Evolutionary conservation across 495 filamentous ascomycete species (phyloP).

Genomic region (Sporormia fimetaria): DNA sequence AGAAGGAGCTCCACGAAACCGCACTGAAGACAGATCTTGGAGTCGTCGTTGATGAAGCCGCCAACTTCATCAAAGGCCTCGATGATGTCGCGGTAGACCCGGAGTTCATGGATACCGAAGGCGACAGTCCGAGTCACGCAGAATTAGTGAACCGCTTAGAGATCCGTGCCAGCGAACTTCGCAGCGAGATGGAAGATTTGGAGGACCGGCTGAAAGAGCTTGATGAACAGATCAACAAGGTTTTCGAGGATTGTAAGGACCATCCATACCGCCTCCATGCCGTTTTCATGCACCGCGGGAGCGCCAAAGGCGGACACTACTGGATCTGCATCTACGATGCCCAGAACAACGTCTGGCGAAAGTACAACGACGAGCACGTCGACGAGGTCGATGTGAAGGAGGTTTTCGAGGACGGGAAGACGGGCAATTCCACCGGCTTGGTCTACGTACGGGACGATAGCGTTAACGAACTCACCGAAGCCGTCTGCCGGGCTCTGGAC

Average conservation of each 20-base stretch:
- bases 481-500: slow-evolving; percentile 41
- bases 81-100: slow-evolving; percentile 6
- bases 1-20: slow-evolving; percentile 34
- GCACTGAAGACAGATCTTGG: slow-evolving; percentile 15
- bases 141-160: slow-evolving; percentile 8
- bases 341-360: slow-evolving; percentile 66
- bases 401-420: slow-evolving; percentile 47
- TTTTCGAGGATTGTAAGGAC: slow-evolving; percentile 49
- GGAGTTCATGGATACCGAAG: slow-evolving; percentile 17
- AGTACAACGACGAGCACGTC: slow-evolving; percentile 85
- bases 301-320: slow-evolving; percentile 66
- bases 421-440: slow-evolving; percentile 75
- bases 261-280: slow-evolving; percentile 77
- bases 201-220: slow-evolving; percentile 41
- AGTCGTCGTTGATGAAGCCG: slow-evolving; percentile 18
- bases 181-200: slow-evolving; percentile 29
- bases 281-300: slow-evolving; percentile 79
- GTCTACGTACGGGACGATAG: slow-evolving; percentile 63
- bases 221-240: slow-evolving; percentile 42
- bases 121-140: slow-evolving; percentile 2
- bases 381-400: slow-evolving; percentile 51
- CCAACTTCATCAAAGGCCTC: slow-evolving; percentile 17
- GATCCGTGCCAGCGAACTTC: slow-evolving; percentile 1
- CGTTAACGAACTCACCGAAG: slow-evolving; percentile 51
- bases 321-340: slow-evolving; percentile 96